Evolutionary conservation across 768 basidiomycete species (phyloP), one percentile per base, ranked within the genome.

Genomic region (Hericium rajendrae): DNA sequence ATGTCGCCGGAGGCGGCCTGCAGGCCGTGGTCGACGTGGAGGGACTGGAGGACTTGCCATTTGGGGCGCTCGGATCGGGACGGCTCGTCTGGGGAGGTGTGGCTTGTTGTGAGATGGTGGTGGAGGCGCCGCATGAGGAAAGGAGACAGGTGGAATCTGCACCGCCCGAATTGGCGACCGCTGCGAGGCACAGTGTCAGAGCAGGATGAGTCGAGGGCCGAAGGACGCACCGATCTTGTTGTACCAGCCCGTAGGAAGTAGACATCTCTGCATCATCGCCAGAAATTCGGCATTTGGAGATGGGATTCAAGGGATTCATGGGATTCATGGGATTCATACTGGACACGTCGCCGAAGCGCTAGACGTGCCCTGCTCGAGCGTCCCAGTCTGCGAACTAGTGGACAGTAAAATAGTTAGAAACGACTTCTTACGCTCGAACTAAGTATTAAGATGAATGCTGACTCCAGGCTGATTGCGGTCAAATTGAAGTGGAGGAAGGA

Each of bases 61-160:
- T n/a, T 46, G 43, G 15, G 43, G 2, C 6, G 43, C 39, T 37
- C 18, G 54, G 55, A 3, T 49, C 32, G 55, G 15, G 10, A 13
- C 64, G 65, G 2, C 56, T 48, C 6, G 71, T 69, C 46, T 60
- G 39, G n/a, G 59, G 56, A 10, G 26, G 55, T 38, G 46, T 51
- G 11, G 59, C 46, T 13, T 68, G 67, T 32, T 10, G 8, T 32
- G 32, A 32, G 32, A 32, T 32, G 32, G 26, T 54, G 28, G 68
- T 63, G 22, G 39, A 59, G 48, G 53, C 58, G 59, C 28, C 80
- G 65, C 39, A 91, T 71, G 13, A 92, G 78, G 64, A 82, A 15
- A 91, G 73, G 5, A 93, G 74, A 67, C 86, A 88, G 0, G 85
- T 82, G 3, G 91, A 93, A 68, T 93, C 91, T 10, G 89, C 81